phyloP scores from a whole-genome alignment of 805 yeast genomes.

The Wickerhamiella hasegawae region DNA sequence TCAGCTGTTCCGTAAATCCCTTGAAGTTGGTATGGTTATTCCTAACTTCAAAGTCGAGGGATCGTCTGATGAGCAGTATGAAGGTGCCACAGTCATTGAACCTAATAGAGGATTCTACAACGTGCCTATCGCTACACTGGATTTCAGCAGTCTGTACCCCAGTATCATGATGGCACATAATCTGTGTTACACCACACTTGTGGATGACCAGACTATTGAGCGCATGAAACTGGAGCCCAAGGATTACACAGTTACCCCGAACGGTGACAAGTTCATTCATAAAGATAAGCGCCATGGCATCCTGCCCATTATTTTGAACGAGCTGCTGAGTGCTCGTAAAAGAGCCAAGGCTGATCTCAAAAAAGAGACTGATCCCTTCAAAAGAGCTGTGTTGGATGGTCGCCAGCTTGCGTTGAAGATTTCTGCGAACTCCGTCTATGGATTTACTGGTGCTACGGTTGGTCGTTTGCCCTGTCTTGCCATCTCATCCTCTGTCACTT shows the following conservation, averaged over 20 bases:
- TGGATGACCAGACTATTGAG: slow-evolving; percentile 52
- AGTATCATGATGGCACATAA: slow-evolving; percentile 99
- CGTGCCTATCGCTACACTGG: slow-evolving; percentile 93
- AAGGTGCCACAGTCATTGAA: slow-evolving; percentile 98
- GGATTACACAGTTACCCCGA: slow-evolving; percentile 80
- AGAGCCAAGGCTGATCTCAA: slow-evolving; percentile 81
- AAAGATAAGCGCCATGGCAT: slow-evolving; percentile 59
- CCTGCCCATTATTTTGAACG: slow-evolving; percentile 80
- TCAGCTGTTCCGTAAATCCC: slow-evolving; percentile 84
- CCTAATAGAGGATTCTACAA: slow-evolving; percentile 92
- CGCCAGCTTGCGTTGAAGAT: slow-evolving; percentile 91
- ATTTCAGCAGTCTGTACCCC: slow-evolving; percentile 94
- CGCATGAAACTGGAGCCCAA: slow-evolving; percentile 45
- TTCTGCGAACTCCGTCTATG: slow-evolving; percentile 96
- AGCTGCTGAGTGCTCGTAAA: slow-evolving; percentile 80
- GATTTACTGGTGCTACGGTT: slow-evolving; percentile 97
- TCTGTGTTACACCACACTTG: slow-evolving; percentile 80
- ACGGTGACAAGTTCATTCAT: slow-evolving; percentile 80
- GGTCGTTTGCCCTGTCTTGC: slow-evolving; percentile 95
- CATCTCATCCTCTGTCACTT: slow-evolving; percentile 87
- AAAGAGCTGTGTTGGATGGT: slow-evolving; percentile 85
- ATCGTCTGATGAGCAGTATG: slow-evolving; percentile 76
- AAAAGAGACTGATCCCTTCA: slow-evolving; percentile 88
- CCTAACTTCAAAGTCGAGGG: slow-evolving; percentile 82
- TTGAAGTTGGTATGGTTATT: slow-evolving; percentile 69